Percentiles rank a stretch among this genome's conserved stretches.
These are phyloP conservation scores for Chlamydomonas sp. DNA, from an alignment of 139 green algal species.

Conservation along the genomic window DNA sequence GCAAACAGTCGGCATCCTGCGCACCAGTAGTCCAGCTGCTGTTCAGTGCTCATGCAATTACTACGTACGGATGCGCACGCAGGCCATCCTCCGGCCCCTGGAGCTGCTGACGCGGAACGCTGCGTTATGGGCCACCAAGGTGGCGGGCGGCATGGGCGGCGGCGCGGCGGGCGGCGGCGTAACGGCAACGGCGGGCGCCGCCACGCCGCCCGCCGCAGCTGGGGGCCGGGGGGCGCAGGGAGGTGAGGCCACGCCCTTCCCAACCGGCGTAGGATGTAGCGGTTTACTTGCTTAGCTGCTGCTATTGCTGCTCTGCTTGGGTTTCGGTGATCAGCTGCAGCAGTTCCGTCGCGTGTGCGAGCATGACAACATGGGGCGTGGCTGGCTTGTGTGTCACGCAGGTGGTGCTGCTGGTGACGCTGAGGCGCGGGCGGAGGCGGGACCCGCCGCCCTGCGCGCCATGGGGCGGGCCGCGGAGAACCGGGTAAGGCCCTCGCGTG, in stretches of 20 bases:
- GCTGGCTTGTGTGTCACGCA: background rate
- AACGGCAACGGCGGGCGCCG: background rate
- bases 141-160: constrained; percentile 5
- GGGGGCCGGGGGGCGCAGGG: background rate
- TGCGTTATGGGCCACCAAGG: constrained; percentile 39
- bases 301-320: no score
- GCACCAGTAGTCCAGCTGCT: no score
- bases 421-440: constrained; percentile 27
- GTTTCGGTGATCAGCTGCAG: no score
- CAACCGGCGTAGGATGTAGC: no score
- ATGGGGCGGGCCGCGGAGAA: constrained; percentile 7
- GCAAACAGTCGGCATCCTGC: no score
- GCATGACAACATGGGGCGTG: no score
- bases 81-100: constrained; percentile 81
- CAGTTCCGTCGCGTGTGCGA: no score
- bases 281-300: no score
- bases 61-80: background rate
- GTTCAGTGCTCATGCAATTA: no score
- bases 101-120: constrained; percentile 84
- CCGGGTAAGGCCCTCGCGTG: background rate
- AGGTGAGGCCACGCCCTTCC: no score
- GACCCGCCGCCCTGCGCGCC: constrained; percentile 23
- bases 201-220: background rate
- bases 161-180: background rate
- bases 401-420: constrained; percentile 17